Conservation (phyloP, 306 rosid genomes). For the Biancaea sappan region DNA sequence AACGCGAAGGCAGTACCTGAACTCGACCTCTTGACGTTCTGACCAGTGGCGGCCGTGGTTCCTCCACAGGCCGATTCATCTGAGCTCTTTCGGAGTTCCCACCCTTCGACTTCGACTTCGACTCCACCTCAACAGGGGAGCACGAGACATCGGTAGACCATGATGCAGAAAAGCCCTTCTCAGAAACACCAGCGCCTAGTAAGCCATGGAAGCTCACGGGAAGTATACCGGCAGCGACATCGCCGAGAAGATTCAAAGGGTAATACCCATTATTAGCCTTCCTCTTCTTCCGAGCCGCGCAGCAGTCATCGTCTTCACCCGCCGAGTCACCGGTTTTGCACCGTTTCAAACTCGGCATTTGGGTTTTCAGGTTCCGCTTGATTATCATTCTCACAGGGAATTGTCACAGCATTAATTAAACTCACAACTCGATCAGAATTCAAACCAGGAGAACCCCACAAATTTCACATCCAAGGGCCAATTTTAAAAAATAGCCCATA, state of each 20-base stretch:
- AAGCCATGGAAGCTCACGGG: conserved; percentile 72
- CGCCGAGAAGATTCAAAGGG: conserved; percentile 83
- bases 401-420: conserved; percentile 44
- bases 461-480: conserved; percentile 35
- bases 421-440: conserved; percentile 32
- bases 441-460: conserved; percentile 19
- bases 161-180: conserved; percentile 64
- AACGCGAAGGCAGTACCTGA: conserved; percentile 97
- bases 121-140: conserved; percentile 58
- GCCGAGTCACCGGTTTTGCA: conserved; percentile 64
- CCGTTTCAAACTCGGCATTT: conserved; percentile 98
- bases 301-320: conserved; percentile 74
- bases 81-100: conserved; percentile 36
- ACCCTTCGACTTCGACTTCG: conserved; percentile 45
- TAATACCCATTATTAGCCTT: conserved; percentile 70
- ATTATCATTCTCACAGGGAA: conserved; percentile 64
- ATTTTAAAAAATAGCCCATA: conserved; percentile 31
- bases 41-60: conserved; percentile 85
- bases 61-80: conserved; percentile 47
- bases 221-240: conserved; percentile 80
- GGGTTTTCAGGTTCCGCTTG: conserved; percentile 89
- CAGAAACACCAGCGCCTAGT: conserved; percentile 49
- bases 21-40: conserved; percentile 92
- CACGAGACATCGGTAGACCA: conserved; percentile 69
- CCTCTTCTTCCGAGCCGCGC: conserved; percentile 71